A percentile compares a stretch with the other conserved stretches of the same genome.
These are phyloP conservation scores for Neurospora cerealis DNA, from an alignment of 495 filamentous ascomycete genomes.

Conservation along the genomic window DNA sequence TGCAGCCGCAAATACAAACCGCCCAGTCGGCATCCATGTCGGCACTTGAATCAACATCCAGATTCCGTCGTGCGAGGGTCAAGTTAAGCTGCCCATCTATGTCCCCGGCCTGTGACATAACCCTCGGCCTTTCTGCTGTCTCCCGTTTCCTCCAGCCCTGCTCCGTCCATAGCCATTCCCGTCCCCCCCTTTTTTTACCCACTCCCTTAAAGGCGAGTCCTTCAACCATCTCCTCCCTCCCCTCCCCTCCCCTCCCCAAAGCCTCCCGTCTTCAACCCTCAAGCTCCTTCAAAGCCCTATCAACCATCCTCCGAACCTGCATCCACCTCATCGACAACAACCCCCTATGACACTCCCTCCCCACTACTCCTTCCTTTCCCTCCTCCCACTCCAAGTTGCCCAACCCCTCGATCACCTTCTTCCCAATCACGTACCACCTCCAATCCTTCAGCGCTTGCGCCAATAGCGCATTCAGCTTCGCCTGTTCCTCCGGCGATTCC, in stretches of 20 bases:
- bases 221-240: neutral
- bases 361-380: neutral
- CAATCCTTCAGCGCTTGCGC: slow-evolving; percentile 5
- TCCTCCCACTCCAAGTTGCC: neutral
- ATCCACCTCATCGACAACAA: neutral
- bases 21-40: too few species aligned
- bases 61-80: too few species aligned
- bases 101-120: neutral
- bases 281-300: neutral
- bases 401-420: neutral
- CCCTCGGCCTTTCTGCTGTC: neutral
- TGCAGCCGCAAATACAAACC: too few species aligned
- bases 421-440: neutral
- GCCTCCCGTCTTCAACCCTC: neutral
- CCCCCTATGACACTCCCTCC: neutral
- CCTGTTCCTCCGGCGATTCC: neutral
- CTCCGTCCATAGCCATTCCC: too few species aligned
- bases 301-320: neutral
- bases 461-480: neutral
- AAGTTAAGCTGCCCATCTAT: neutral
- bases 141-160: too few species aligned
- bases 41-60: too few species aligned
- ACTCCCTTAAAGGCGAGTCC: too few species aligned
- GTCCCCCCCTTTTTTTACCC: too few species aligned
- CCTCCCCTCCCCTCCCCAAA: neutral